A percentile compares a stretch with the other conserved stretches of the same genome.
Conservation (phyloP, 1,139 yeast genomes). For the Geotrichum klebahnii region DNA sequence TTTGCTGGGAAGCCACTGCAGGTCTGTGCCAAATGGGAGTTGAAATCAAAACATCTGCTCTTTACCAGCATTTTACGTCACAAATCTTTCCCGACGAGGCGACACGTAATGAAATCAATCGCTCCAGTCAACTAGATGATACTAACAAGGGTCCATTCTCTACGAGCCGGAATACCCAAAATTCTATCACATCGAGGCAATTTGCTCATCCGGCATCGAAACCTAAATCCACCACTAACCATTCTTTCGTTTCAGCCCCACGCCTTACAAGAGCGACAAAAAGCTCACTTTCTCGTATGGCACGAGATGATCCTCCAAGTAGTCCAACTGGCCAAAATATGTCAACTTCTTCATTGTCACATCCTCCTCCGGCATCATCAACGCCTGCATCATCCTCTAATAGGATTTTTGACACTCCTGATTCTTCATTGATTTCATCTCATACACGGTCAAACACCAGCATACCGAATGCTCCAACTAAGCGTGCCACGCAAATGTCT, state of each 20-base stretch:
- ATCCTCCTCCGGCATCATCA: not conserved
- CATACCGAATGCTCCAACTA: constrained; percentile 14
- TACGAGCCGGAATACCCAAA: not conserved
- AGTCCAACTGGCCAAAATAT: constrained; percentile 3
- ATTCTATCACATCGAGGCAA: not conserved
- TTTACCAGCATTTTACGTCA: constrained; percentile 44
- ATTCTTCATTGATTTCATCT: not conserved
- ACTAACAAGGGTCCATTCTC: constrained; percentile 1
- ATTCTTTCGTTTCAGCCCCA: not conserved
- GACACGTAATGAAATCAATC: not conserved
- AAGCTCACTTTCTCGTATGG: constrained; percentile 4
- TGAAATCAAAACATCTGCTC: constrained; percentile 56
- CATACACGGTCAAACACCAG: constrained; percentile 2
- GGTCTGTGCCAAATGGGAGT: constrained; percentile 60
- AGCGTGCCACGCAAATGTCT: constrained; percentile 4
- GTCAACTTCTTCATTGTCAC: not conserved
- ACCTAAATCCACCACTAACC: not conserved
- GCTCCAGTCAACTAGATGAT: not conserved
- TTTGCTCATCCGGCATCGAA: constrained; percentile 7
- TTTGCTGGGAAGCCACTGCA: constrained; percentile 81
- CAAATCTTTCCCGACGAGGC: constrained; percentile 22
- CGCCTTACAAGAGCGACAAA: not conserved
- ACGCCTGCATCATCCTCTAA: not conserved
- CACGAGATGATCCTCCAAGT: not conserved
- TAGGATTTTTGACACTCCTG: constrained; percentile 11